Evolutionary conservation across 2,329 filamentous ascomycete genomes (phyloP).

Genomic region (Diaporthe longicolla): DNA sequence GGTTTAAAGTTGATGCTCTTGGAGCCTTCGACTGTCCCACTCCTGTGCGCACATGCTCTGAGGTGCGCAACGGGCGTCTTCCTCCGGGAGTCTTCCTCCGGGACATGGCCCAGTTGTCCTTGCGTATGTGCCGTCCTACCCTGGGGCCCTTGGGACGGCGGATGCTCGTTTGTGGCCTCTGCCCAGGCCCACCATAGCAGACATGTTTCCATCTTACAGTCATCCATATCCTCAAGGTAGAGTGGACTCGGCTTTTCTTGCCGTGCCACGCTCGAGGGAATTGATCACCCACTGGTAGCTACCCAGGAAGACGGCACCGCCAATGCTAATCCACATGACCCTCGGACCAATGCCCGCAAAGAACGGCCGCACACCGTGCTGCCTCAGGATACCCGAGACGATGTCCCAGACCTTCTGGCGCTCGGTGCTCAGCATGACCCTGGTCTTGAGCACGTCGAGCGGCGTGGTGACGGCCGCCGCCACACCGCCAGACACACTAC

Average conservation of each 20-base stretch:
- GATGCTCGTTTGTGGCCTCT: background rate
- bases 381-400: conserved; percentile 73
- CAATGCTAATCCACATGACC: conserved; percentile 94
- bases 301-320: conserved; percentile 93
- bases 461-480: conserved; percentile 93
- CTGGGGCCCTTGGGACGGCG: background rate
- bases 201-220: background rate
- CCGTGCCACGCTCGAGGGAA: conserved; percentile 65
- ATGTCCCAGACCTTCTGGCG: conserved; percentile 72
- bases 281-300: conserved; percentile 94
- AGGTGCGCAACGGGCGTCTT: background rate
- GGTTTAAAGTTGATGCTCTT: conserved; percentile 12
- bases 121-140: background rate
- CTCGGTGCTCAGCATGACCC: conserved; percentile 90
- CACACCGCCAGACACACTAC: conserved; percentile 85
- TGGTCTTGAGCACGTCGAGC: conserved; percentile 95
- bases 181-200: background rate
- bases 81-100: background rate
- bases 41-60: background rate
- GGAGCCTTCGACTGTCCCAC: background rate
- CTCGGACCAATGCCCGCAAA: conserved; percentile 85
- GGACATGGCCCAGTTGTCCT: background rate
- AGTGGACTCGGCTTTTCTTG: background rate
- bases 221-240: background rate
- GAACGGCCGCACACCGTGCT: conserved; percentile 77